Conservation (phyloP, 345 rosid species). For the Gossypium arboreum region DNA sequence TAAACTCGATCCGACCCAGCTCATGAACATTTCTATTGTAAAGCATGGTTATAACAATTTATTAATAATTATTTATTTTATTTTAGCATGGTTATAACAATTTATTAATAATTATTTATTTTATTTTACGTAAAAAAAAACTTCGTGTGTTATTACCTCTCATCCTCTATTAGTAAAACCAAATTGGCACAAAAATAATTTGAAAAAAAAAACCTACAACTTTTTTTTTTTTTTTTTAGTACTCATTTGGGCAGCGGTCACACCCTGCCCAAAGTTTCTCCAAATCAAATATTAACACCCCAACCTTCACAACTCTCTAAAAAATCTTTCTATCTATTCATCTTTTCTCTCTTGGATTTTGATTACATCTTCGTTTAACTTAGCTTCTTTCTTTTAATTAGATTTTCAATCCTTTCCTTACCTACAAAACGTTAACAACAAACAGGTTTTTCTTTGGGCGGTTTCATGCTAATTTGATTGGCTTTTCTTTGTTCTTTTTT, state of each 20-base stretch:
- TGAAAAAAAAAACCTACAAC: not conserved
- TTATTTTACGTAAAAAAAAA: too few relatives aligned
- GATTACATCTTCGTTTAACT: not conserved
- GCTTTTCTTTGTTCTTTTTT: constrained; percentile 12
- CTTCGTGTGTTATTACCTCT: too few relatives aligned
- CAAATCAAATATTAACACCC: not conserved
- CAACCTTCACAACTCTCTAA: not conserved
- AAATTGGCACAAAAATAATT: not conserved
- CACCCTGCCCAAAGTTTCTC: not conserved
- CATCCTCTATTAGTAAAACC: too few relatives aligned
- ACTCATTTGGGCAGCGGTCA: not conserved
- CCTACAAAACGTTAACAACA: not conserved
- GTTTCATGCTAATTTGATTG: not conserved
- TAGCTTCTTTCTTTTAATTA: not conserved
- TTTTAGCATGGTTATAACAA: too few relatives aligned
- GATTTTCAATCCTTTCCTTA: not conserved
- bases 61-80: too few relatives aligned
- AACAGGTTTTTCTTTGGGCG: not conserved
- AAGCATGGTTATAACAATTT: too few relatives aligned
- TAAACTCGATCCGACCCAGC: rapidly evolving
- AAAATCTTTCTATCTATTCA: not conserved
- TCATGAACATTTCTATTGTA: too few relatives aligned
- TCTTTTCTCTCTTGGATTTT: not conserved
- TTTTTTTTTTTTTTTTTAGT: not conserved
- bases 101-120: too few relatives aligned